Conservation (phyloP, 495 filamentous ascomycete species). For the Hypoxylon subgilvum region DNA sequence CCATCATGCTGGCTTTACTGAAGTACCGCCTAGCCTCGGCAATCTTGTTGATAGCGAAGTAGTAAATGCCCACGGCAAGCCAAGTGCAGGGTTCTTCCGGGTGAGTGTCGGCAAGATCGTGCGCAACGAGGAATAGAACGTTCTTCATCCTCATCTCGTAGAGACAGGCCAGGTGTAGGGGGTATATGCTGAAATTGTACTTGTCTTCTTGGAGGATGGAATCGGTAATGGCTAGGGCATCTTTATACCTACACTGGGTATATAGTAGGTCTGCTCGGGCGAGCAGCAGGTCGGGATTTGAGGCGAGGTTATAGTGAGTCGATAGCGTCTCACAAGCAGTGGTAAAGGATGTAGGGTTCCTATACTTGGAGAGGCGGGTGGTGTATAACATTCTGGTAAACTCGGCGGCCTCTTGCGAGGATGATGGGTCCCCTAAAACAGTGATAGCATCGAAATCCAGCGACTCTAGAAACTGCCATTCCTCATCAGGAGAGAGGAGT, state of each 20-base stretch:
- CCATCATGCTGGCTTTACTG: slow-evolving; percentile 94
- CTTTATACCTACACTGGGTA: slow-evolving; percentile 90
- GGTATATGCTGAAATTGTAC: slow-evolving; percentile 88
- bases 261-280: slow-evolving; percentile 91
- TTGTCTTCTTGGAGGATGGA: slow-evolving; percentile 79
- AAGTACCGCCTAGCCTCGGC: slow-evolving; percentile 95
- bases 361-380: slow-evolving; percentile 94
- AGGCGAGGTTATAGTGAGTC: slow-evolving; percentile 86
- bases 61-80: slow-evolving; percentile 94
- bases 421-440: slow-evolving; percentile 61
- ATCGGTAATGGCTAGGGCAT: slow-evolving; percentile 82
- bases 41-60: slow-evolving; percentile 85
- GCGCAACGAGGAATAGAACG: slow-evolving; percentile 88
- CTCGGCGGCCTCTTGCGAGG: slow-evolving; percentile 81
- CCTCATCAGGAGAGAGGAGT: slow-evolving; percentile 96
- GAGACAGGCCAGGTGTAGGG: slow-evolving; percentile 88
- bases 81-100: slow-evolving; percentile 90
- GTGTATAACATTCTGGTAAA: slow-evolving; percentile 98
- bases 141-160: slow-evolving; percentile 88
- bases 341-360: slow-evolving; percentile 80
- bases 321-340: slow-evolving; percentile 88
- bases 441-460: slow-evolving; percentile 86
- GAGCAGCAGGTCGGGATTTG: slow-evolving; percentile 90
- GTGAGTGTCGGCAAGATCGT: slow-evolving; percentile 90
- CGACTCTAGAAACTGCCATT: slow-evolving; percentile 89